phyloP scores from a whole-genome alignment of 1,139 yeast genomes.

The Geotrichum citri-aurantii region DNA sequence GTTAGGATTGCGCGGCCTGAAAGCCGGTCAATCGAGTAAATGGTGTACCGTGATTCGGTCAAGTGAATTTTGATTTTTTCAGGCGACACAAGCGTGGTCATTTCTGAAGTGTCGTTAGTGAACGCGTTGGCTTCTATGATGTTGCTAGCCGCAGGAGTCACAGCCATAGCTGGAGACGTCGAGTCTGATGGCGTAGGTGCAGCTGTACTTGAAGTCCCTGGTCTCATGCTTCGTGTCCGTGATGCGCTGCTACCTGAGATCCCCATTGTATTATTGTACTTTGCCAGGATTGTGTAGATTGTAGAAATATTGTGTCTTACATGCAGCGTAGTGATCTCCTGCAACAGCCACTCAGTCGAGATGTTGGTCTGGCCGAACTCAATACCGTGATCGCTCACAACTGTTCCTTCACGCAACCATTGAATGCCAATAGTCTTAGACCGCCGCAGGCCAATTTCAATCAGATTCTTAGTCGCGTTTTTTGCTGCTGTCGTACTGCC shows the following conservation, averaged over 20 bases:
- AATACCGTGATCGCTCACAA: slow-evolving; percentile 26
- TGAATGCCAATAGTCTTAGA: slow-evolving; percentile 46
- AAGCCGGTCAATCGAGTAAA: slow-evolving; percentile 31
- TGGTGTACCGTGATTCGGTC: slow-evolving; percentile 27
- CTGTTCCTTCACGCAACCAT: slow-evolving; percentile 62
- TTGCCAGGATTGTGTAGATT: slow-evolving; percentile 24
- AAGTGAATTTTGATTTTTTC: slow-evolving; percentile 26
- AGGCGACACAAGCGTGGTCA: slow-evolving; percentile 19
- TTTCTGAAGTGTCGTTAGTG: slow-evolving; percentile 1
- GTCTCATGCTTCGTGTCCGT: not conserved
- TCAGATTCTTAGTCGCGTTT: slow-evolving; percentile 44
- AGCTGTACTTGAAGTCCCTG: not conserved
- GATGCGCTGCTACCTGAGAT: not conserved
- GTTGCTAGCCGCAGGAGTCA: slow-evolving; percentile 1
- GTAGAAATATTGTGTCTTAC: slow-evolving; percentile 27
- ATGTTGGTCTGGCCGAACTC: slow-evolving; percentile 27
- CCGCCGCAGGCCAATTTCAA: slow-evolving; percentile 62
- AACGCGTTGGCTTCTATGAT: slow-evolving; percentile 3
- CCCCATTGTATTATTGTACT: slow-evolving; percentile 8
- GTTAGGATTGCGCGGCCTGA: slow-evolving; percentile 33
- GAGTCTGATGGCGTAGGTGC: slow-evolving; percentile 4
- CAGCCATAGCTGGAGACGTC: slow-evolving; percentile 2
- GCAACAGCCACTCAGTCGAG: slow-evolving; percentile 30
- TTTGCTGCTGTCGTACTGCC: slow-evolving; percentile 27
- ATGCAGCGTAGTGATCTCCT: slow-evolving; percentile 30